These are phyloP conservation scores for Pneumocystis oryctolagi DNA, from an alignment of 1,139 yeast species.

Conservation along the genomic window DNA sequence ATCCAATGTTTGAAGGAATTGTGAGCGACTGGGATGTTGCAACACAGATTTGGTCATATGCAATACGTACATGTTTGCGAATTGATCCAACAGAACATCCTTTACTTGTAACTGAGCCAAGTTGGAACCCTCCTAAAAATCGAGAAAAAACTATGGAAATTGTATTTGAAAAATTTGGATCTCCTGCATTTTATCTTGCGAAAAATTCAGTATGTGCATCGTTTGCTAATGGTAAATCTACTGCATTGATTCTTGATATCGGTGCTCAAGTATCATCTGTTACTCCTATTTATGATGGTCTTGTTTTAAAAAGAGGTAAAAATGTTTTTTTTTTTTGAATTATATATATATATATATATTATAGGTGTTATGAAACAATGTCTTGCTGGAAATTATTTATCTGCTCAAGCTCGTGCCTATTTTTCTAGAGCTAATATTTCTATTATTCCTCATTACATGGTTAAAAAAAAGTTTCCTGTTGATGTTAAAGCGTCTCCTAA, in stretches of 20 bases:
- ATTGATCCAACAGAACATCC: slow-evolving; percentile 58
- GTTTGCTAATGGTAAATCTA: slow-evolving; percentile 86
- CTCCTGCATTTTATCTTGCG: slow-evolving; percentile 77
- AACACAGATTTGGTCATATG: slow-evolving; percentile 26
- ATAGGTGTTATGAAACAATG: slow-evolving; percentile 4
- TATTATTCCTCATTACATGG: slow-evolving; percentile 20
- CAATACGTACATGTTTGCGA: slow-evolving; percentile 29
- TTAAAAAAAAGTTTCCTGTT: slow-evolving; percentile 14
- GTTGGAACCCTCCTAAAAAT: slow-evolving; percentile 63
- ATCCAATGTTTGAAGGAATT: slow-evolving; percentile 27
- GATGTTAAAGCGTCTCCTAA: neutral
- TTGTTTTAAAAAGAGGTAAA: slow-evolving; percentile 45
- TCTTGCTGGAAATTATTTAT: slow-evolving; percentile 7
- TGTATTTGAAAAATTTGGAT: slow-evolving; percentile 55
- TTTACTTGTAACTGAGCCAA: slow-evolving; percentile 64
- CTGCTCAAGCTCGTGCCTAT: neutral
- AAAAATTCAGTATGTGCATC: slow-evolving; percentile 81
- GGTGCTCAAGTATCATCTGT: slow-evolving; percentile 77
- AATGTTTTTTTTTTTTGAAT: neutral
- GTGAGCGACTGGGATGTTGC: slow-evolving; percentile 34
- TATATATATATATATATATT: neutral
- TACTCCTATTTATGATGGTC: slow-evolving; percentile 89
- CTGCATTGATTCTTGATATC: slow-evolving; percentile 80
- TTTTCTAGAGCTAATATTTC: slow-evolving; percentile 13
- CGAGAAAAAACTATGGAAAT: slow-evolving; percentile 61